Conservation (phyloP, 2,329 filamentous ascomycete species). For the Elsinoe ampelina region DNA sequence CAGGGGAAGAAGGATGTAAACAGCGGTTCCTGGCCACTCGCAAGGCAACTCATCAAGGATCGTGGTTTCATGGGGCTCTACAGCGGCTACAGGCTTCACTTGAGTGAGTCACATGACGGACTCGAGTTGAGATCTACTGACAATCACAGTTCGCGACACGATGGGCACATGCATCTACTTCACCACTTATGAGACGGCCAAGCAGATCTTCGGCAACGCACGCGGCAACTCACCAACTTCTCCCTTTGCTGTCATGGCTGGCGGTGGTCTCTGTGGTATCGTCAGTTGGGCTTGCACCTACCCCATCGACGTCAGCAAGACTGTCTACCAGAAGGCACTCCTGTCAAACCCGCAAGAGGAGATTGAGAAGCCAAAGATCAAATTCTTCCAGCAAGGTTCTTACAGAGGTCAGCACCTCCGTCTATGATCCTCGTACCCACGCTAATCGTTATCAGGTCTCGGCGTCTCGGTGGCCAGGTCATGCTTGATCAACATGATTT, state of each 20-base stretch:
- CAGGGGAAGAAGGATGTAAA: conserved; percentile 18
- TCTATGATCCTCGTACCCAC: neutral
- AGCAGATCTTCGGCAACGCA: conserved; percentile 69
- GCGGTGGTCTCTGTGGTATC: conserved; percentile 72
- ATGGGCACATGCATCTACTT: conserved; percentile 80
- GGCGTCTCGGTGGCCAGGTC: conserved; percentile 76
- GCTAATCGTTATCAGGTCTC: conserved; percentile 36
- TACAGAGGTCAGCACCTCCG: conserved; percentile 53
- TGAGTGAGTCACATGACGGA: conserved; percentile 47
- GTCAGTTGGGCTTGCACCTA: conserved; percentile 70
- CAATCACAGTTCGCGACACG: conserved; percentile 60
- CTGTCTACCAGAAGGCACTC: conserved; percentile 74
- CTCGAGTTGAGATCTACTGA: neutral
- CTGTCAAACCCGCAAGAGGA: conserved; percentile 59
- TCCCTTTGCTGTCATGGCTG: conserved; percentile 66
- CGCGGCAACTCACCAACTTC: conserved; percentile 66
- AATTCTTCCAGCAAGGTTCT: conserved; percentile 68
- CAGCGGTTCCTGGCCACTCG: conserved; percentile 41
- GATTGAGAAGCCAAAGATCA: conserved; percentile 55
- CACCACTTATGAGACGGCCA: conserved; percentile 79
- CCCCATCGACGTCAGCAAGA: conserved; percentile 71
- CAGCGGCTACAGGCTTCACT: conserved; percentile 68
- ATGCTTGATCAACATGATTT: conserved; percentile 76
- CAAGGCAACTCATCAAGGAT: conserved; percentile 66
- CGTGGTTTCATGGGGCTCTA: conserved; percentile 66